phyloP scores from a whole-genome alignment of 768 basidiomycete genomes.

The Leucocoprinus birnbaumii region DNA sequence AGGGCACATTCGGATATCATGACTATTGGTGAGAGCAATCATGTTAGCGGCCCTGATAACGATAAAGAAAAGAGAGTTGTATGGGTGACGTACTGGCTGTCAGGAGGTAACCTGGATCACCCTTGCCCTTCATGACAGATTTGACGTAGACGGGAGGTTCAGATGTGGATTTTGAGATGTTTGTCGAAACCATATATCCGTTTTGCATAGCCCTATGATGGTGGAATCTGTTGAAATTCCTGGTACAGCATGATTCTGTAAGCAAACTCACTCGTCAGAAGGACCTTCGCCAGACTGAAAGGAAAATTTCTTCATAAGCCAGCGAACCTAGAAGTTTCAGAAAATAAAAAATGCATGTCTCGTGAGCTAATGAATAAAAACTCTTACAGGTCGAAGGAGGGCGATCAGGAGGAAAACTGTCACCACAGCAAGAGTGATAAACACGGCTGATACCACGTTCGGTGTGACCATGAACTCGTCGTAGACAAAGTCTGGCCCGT shows the following conservation, averaged over 20 bases:
- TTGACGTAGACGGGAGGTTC: conserved; percentile 48
- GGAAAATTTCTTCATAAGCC: conserved; percentile 48
- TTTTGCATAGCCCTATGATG: conserved; percentile 53
- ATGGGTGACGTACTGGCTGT: conserved; percentile 46
- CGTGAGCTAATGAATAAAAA: not conserved
- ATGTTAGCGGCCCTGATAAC: too few relatives aligned
- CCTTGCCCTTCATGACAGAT: conserved; percentile 59
- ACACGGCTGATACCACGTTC: conserved; percentile 36
- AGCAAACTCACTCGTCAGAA: conserved; percentile 52
- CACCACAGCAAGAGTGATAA: conserved; percentile 18
- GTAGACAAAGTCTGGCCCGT: conserved; percentile 76
- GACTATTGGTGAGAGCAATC: conserved; percentile 6
- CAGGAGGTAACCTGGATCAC: conserved; percentile 74
- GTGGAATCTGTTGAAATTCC: conserved; percentile 23
- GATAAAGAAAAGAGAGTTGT: too few relatives aligned
- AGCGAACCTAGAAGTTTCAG: conserved; percentile 47
- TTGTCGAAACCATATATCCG: conserved; percentile 63
- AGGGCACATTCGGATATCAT: conserved; percentile 74
- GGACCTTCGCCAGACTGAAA: conserved; percentile 62
- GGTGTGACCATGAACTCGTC: conserved; percentile 59
- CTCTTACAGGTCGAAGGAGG: conserved; percentile 37
- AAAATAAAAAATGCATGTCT: not conserved
- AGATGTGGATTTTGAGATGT: conserved; percentile 63
- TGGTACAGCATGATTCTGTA: not conserved
- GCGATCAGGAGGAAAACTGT: conserved; percentile 30